These are phyloP conservation scores for Hypoxylon perforatum DNA, from an alignment of 495 filamentous ascomycete species.

Conservation along the genomic window DNA sequence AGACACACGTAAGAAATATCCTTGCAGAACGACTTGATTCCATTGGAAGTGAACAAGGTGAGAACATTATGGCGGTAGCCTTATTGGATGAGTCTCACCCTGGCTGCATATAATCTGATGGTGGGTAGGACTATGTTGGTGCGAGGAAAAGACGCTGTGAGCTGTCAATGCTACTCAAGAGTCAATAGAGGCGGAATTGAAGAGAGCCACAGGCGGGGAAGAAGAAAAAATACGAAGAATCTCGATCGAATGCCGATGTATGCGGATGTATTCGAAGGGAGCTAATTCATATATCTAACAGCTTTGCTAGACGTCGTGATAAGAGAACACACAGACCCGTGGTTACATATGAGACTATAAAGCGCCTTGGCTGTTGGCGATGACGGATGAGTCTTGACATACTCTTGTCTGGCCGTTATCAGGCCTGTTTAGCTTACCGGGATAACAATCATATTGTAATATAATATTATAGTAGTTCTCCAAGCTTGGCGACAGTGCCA, in stretches of 20 bases:
- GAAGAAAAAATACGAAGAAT: neutral
- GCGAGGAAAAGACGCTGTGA: constrained; percentile 21
- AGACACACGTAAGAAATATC: constrained; percentile 30
- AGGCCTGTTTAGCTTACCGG: constrained; percentile 10
- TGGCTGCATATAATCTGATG: constrained; percentile 30
- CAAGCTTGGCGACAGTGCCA: constrained; percentile 23
- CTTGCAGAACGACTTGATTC: constrained; percentile 11
- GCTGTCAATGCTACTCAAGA: constrained; percentile 31
- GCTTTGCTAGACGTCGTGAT: too few relatives aligned
- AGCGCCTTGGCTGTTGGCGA: neutral
- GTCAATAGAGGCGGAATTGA: constrained; percentile 13
- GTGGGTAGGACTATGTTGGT: constrained; percentile 39
- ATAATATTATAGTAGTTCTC: constrained; percentile 14
- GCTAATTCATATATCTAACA: too few relatives aligned
- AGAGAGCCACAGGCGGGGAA: constrained; percentile 10
- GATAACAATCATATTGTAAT: constrained; percentile 7
- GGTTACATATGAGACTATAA: too few relatives aligned
- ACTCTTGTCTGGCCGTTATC: neutral
- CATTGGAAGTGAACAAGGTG: constrained; percentile 21
- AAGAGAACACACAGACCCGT: too few relatives aligned
- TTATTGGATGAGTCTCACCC: constrained; percentile 30
- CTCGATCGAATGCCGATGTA: neutral
- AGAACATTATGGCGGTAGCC: constrained; percentile 8
- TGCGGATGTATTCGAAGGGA: neutral
- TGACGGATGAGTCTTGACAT: neutral